A percentile compares a stretch with the other conserved stretches of the same genome.
phyloP scores from a whole-genome alignment of 2,329 filamentous ascomycete species.

The Exserohilum rostratum region DNA sequence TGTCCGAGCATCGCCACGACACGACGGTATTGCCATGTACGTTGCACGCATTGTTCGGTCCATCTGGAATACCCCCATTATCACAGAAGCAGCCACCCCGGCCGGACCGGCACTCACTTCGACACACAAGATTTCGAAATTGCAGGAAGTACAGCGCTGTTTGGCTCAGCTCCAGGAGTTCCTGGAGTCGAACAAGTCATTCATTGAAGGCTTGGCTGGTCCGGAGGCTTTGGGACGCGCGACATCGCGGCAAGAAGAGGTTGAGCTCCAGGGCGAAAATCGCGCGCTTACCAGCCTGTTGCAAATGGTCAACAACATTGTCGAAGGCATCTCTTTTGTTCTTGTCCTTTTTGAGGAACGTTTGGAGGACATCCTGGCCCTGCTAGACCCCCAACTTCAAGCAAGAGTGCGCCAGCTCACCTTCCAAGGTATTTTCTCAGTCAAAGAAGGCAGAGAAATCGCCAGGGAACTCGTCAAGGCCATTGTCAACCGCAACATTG shows the following conservation, averaged over 20 bases:
- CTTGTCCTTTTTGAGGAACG: slow-evolving; percentile 93
- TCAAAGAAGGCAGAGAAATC: slow-evolving; percentile 78
- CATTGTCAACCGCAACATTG: slow-evolving; percentile 97
- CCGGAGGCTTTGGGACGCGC: slow-evolving; percentile 82
- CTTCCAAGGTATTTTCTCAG: slow-evolving; percentile 86
- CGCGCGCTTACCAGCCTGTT: slow-evolving; percentile 87
- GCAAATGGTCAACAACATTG: slow-evolving; percentile 84
- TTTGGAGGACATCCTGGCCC: slow-evolving; percentile 82
- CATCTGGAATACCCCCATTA: slow-evolving; percentile 82
- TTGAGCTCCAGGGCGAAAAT: slow-evolving; percentile 91
- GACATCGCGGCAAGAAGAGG: slow-evolving; percentile 84
- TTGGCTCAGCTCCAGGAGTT: slow-evolving; percentile 81
- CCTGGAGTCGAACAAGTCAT: slow-evolving; percentile 82
- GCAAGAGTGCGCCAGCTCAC: slow-evolving; percentile 77
- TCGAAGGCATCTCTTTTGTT: slow-evolving; percentile 96
- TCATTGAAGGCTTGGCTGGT: slow-evolving; percentile 93
- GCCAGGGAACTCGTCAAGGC: slow-evolving; percentile 95
- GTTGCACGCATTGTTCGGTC: slow-evolving; percentile 85
- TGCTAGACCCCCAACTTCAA: slow-evolving; percentile 69
- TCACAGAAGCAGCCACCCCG: slow-evolving; percentile 61
- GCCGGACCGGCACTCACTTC: slow-evolving; percentile 70
- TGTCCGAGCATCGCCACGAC: slow-evolving; percentile 84
- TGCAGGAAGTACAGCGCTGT: slow-evolving; percentile 79
- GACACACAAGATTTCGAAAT: slow-evolving; percentile 69
- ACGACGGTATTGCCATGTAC: slow-evolving; percentile 87